Base-by-base conservation (phyloP, 495 filamentous ascomycete genomes). In the Penicillium egyptiacum region DNA sequence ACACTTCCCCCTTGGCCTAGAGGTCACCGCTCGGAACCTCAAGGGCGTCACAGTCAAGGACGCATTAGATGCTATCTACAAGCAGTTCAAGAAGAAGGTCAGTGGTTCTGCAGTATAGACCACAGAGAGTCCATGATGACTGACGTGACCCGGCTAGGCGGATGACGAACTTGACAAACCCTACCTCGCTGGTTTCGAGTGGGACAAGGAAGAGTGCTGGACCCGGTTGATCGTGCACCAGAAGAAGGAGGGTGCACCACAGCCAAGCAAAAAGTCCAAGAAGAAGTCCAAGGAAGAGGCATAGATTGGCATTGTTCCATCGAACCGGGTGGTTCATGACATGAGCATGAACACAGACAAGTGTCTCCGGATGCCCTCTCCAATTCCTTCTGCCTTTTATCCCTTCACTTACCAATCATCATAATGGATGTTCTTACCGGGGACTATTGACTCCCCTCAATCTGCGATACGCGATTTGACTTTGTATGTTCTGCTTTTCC, bases 21-120 rank as follows among this genome's bases (percentile, higher is more conserved):
- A 91, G 60, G 89, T 96, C 65, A 90, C 89, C 39, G 92, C 91
- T 60, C 82, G 92, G 60, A 96, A 96, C 71, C 72, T 89, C 57
- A 92, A 93, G 71, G 92, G 92, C 35, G 91, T 96, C 60, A 96
- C 92, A 39, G 90, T 96, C 79, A 96, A 95, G 78, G 92, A 96
- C 74, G 92, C 90, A 53, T 70, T 96, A 68, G 91, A 96, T 71
- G 92, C 89, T 62, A 96, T 96, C 78, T 79, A 94, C 81, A 96
- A 96, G 79, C 83, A 88, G 61, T 94, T 86, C 81, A 93, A 92
- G 81, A 96, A 96, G 85, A 86, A 91, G 86, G 92, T 89, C 75
- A 56, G 75, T 56, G 11, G 19, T n/a, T 25, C 41, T 11, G 26
- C 17, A 14, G 28, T 20, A 26, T 37, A 59, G 43, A 28, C 2